Evolutionary conservation across 805 yeast genomes (phyloP).

Genomic region (Dipodascus albidus): DNA sequence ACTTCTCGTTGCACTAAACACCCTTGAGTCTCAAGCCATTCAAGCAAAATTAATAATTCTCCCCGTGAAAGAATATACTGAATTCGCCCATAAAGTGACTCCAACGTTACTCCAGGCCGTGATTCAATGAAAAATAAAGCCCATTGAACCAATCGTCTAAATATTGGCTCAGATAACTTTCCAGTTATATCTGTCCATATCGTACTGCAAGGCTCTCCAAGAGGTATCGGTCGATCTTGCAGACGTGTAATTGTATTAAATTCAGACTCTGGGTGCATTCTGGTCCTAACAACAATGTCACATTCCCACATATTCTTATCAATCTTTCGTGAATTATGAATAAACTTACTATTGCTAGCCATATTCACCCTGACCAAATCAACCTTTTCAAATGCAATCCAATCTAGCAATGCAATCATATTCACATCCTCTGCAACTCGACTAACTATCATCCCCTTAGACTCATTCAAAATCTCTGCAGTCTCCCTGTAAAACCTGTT

Average conservation of each 20-base stretch:
- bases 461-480: slow-evolving; percentile 15
- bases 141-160: slow-evolving; percentile 45
- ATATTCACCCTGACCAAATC: slow-evolving; percentile 41
- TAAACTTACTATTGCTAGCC: slow-evolving; percentile 31
- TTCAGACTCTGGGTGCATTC: not conserved
- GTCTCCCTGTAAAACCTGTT: slow-evolving; percentile 31
- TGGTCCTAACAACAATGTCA: slow-evolving; percentile 36
- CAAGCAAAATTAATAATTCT: slow-evolving; percentile 19
- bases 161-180: slow-evolving; percentile 42
- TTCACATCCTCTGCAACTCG: slow-evolving; percentile 48
- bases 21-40: slow-evolving; percentile 17
- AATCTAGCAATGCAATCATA: slow-evolving; percentile 49
- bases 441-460: slow-evolving; percentile 44
- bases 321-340: slow-evolving; percentile 66
- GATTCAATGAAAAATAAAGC: slow-evolving; percentile 36
- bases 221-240: too few species aligned
- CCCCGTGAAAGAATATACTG: slow-evolving; percentile 14
- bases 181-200: slow-evolving; percentile 63
- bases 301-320: slow-evolving; percentile 58
- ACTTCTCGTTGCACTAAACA: slow-evolving; percentile 5
- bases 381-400: slow-evolving; percentile 34
- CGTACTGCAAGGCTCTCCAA: slow-evolving; percentile 7
- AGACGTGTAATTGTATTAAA: too few species aligned
- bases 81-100: slow-evolving; percentile 16
- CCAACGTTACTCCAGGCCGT: slow-evolving; percentile 41